A percentile compares a stretch with the other conserved stretches of the same genome.
Conservation (phyloP, 805 yeast species). For the Saccharomyces cerevisiae region DNA sequence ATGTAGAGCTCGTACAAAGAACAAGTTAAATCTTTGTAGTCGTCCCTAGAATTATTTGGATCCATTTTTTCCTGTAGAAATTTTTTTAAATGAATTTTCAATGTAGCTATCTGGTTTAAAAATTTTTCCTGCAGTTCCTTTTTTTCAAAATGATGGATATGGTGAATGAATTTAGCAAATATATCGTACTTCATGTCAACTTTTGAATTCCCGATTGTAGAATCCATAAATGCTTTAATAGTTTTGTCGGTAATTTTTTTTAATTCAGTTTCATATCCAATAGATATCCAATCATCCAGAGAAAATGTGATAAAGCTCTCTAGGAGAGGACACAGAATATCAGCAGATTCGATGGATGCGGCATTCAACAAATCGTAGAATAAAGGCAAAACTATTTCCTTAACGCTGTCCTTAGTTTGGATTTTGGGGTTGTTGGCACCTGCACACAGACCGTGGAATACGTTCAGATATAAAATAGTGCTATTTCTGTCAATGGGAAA, state of each 20-base stretch:
- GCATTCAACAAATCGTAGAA: conserved; percentile 16
- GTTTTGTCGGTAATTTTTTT: conserved; percentile 12
- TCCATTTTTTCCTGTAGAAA: conserved; percentile 17
- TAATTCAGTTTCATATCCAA: conserved; percentile 20
- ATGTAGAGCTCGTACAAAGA: conserved; percentile 19
- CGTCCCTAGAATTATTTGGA: conserved; percentile 1
- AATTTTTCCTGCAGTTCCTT: conserved; percentile 21
- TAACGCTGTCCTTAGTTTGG: conserved; percentile 17
- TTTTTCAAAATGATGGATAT: conserved; percentile 15
- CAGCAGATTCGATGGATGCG: conserved; percentile 18
- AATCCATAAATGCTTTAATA: conserved; percentile 17
- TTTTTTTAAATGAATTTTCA: conserved; percentile 17
- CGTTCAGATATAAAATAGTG: conserved; percentile 19
- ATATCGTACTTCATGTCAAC: conserved; percentile 9
- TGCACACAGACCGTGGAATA: conserved; percentile 24
- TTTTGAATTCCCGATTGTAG: conserved; percentile 6
- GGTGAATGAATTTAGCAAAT: conserved; percentile 14
- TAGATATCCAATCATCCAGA: conserved; percentile 27
- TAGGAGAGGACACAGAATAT: conserved; percentile 17
- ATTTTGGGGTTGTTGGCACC: conserved; percentile 21
- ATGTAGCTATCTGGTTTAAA: conserved; percentile 16
- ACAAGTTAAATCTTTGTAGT: conserved; percentile 7
- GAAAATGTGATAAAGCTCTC: conserved; percentile 20
- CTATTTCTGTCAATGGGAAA: conserved; percentile 18
- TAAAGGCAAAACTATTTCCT: conserved; percentile 19